Percentiles rank a stretch among this genome's conserved stretches.
These are phyloP conservation scores for Penicillium parvum DNA, from an alignment of 495 filamentous ascomycete species.

Conservation along the genomic window DNA sequence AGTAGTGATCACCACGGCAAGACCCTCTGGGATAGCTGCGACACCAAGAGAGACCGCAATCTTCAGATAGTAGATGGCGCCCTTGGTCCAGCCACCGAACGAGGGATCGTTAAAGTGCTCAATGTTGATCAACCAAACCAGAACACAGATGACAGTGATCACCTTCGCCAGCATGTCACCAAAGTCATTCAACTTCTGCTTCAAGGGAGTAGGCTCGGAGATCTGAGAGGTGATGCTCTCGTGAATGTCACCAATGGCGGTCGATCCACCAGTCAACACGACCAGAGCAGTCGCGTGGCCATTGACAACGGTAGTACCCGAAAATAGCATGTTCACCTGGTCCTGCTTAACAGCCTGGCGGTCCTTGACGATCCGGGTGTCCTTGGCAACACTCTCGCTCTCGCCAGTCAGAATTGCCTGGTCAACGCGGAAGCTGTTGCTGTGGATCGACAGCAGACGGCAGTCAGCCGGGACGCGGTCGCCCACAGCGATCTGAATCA, in stretches of 20 bases:
- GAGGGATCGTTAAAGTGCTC: constrained; percentile 92
- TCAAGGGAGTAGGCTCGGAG: constrained; percentile 92
- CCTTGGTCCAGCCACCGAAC: constrained; percentile 93
- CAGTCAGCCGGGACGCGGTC: constrained; percentile 98
- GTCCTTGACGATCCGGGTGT: constrained; percentile 64
- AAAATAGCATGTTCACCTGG: constrained; percentile 97
- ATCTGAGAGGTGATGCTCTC: constrained; percentile 98
- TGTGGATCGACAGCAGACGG: constrained; percentile 82
- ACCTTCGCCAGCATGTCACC: constrained; percentile 96
- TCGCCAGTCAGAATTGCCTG: constrained; percentile 98
- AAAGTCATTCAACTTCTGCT: constrained; percentile 98
- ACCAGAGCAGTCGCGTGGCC: constrained; percentile 92
- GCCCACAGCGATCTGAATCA: constrained; percentile 83
- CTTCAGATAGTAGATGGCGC: constrained; percentile 99
- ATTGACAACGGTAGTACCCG: constrained; percentile 93
- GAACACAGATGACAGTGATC: constrained; percentile 91
- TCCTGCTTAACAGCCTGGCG: constrained; percentile 92
- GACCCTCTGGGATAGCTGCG: constrained; percentile 93
- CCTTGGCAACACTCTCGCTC: constrained; percentile 94
- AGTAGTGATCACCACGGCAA: constrained; percentile 97
- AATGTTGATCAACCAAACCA: constrained; percentile 98
- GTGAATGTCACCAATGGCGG: constrained; percentile 98
- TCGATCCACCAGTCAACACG: constrained; percentile 82
- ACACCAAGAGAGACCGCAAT: constrained; percentile 98
- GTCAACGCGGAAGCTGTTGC: constrained; percentile 94